Base-by-base conservation (phyloP, 2,329 filamentous ascomycete genomes). In the Nigrospora osmanthi region DNA sequence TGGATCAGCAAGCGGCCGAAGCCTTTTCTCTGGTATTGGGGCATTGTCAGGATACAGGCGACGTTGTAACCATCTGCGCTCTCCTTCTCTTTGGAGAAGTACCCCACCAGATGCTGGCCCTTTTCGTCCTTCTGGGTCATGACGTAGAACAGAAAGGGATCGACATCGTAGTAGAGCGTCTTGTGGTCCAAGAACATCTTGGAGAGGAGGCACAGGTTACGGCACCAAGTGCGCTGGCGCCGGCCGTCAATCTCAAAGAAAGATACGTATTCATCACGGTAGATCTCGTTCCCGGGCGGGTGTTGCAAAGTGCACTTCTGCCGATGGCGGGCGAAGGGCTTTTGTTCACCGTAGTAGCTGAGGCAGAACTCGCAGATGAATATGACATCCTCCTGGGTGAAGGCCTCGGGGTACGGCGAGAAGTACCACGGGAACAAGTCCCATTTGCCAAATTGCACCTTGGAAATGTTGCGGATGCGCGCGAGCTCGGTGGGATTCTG, bases 391-490 rank as follows among this genome's bases (percentile, higher is more conserved):
- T 85, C 86, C 54, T 93, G 86, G 17, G 85, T 84, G 62, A 95
- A 97, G 3, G 83, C 75, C 59, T 94, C 86, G 0, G 93, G 93
- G 58, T 98, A 98, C 0, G 93, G 93, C 6, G 89, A 95, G 69
- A 98, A 98, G 65, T 98, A 98, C 93, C 93, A 98, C 0, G 93
- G 93, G 62, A 95, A 94, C 37, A 98, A 80, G 57, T 96, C 89
- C 61, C 83, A 85, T 55, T 84, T 82, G 38, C 93, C 94, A 73
- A 98, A 97, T 62, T 97, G 91, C 4, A 98, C 84, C 54, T 86
- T 90, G 44, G 87, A 88, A 53, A 98, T 82, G 61, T 98, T 98
- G 58, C 93, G 85, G 45, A 98, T 95, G 43, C 94, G 85, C 19
- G 91, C 91, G 49, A 98, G 89, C 61, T 98, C 94, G 12, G 91